A percentile compares a stretch with the other conserved stretches of the same genome.
Evolutionary conservation across 2,329 filamentous ascomycete species (phyloP).

Genomic region (Neofusicoccum ribis): DNA sequence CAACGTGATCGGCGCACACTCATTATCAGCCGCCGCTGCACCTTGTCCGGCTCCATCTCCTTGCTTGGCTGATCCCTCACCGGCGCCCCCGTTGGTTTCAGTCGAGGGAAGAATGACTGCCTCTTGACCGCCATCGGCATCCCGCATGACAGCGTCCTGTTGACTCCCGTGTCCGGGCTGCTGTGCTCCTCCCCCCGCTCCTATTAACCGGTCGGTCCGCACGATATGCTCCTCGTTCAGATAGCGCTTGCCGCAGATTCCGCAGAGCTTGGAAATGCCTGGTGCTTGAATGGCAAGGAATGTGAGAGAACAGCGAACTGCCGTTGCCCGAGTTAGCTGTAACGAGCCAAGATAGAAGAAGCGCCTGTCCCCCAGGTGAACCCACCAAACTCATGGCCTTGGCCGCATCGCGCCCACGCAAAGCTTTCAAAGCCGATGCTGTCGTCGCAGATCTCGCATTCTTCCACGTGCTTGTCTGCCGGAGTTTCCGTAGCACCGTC

Average conservation of each 20-base stretch:
- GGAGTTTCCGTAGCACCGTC: constrained; percentile 6
- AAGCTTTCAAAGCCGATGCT: constrained; percentile 51
- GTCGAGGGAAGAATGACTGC: background rate
- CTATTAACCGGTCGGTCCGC: constrained; percentile 1
- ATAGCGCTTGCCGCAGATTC: constrained; percentile 52
- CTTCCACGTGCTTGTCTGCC: constrained; percentile 37
- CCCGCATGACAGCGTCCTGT: constrained; percentile 5
- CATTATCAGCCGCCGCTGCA: background rate
- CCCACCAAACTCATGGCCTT: constrained; percentile 55
- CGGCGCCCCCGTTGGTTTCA: constrained; percentile 4
- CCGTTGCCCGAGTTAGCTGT: background rate
- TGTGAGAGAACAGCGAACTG: constrained; percentile 56
- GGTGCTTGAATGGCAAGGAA: constrained; percentile 57
- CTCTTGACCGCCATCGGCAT: constrained; percentile 4
- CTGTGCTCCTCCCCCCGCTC: background rate
- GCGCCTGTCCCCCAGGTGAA: constrained; percentile 11
- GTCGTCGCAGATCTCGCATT: constrained; percentile 54
- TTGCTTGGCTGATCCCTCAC: constrained; percentile 13
- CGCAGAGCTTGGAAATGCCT: constrained; percentile 55
- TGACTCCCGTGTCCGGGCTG: background rate
- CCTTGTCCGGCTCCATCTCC: background rate
- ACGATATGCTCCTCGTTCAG: constrained; percentile 45
- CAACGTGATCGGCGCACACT: constrained; percentile 24
- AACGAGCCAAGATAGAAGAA: background rate
- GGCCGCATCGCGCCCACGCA: constrained; percentile 48